Evolutionary conservation across 305 asterid genomes (phyloP), one percentile per base, ranked within the genome.

Genomic region (Caryopteris hybrid): DNA sequence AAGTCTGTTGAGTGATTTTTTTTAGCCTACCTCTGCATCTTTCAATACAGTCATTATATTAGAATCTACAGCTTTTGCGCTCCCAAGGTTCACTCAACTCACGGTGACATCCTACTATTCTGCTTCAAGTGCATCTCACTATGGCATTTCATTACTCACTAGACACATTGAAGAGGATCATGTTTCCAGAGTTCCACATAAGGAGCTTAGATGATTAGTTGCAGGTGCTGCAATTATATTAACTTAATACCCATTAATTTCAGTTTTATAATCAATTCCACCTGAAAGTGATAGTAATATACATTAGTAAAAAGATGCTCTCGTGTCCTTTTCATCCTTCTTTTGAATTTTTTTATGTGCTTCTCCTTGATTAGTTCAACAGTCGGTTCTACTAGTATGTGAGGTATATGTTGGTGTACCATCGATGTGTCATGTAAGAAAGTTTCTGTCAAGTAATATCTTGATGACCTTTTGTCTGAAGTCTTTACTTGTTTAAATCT

Each of bases 51-150:
- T n/a, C n/a, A n/a, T 63, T 53, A 11, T 70, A 41, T 70, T 23
- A 33, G 68, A 64, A 53, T 56, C 48, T 76, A 29, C 89, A 88
- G 97, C 90, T 33, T 85, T 76, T 74, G 79, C 80, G 17, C 78
- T 90, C 68, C 97, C 97, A 20, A 76, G 61, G 76, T 86, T 90
- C 74, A 64, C 95, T 43, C 98, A 90, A 71, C 88, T 92, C 68
- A 78, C 81, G 0, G 90, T 92, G 79, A 84, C 93, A 45, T 86
- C 98, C 61, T 88, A 92, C 62, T 88, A 84, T 64, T 87, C 91
- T 68, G 79, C 95, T 57, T 88, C 97, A 73, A 88, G 96, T 73
- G 86, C 89, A 68, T 88, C 97, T 42, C 87, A 87, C 72, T 85
- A 85, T 69, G 88, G 93, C 29, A 78, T 90, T 61, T 88, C 98